Evolutionary conservation across 768 basidiomycete species (phyloP).

Genomic region (Podaxis sp.): DNA sequence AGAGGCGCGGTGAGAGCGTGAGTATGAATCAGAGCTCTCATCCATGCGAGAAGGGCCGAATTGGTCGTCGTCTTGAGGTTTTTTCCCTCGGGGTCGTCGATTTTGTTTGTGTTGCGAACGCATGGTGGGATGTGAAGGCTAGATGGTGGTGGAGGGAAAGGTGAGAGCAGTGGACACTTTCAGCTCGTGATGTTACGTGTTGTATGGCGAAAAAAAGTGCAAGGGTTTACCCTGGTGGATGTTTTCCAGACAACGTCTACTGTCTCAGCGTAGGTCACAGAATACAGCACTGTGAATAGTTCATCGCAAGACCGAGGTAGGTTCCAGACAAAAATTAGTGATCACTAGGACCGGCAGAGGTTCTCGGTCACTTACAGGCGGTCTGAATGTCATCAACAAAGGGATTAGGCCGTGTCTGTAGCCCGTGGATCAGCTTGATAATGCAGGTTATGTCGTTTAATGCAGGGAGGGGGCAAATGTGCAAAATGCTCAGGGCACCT

Average conservation of each 20-base stretch:
- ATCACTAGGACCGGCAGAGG: neutral
- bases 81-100: slow-evolving; percentile 49
- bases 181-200: slow-evolving; percentile 28
- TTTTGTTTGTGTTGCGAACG: slow-evolving; percentile 38
- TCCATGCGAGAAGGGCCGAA: slow-evolving; percentile 49
- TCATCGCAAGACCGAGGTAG: neutral
- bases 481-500: slow-evolving; percentile 6
- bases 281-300: neutral
- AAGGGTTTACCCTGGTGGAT: slow-evolving; percentile 22
- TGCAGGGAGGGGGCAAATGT: neutral
- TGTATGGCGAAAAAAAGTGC: slow-evolving; percentile 26
- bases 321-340: neutral
- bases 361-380: neutral
- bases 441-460: neutral
- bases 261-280: slow-evolving; percentile 2
- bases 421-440: neutral
- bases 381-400: neutral
- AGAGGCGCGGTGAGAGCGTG: slow-evolving; percentile 42
- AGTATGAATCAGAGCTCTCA: slow-evolving; percentile 45
- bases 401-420: neutral
- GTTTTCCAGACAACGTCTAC: neutral
- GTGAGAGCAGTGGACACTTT: slow-evolving; percentile 12
- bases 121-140: slow-evolving; percentile 27
- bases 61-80: slow-evolving; percentile 45
- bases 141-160: slow-evolving; percentile 20